These are phyloP conservation scores for Arabis alpina DNA, from an alignment of 345 rosid species.

Conservation along the genomic window DNA sequence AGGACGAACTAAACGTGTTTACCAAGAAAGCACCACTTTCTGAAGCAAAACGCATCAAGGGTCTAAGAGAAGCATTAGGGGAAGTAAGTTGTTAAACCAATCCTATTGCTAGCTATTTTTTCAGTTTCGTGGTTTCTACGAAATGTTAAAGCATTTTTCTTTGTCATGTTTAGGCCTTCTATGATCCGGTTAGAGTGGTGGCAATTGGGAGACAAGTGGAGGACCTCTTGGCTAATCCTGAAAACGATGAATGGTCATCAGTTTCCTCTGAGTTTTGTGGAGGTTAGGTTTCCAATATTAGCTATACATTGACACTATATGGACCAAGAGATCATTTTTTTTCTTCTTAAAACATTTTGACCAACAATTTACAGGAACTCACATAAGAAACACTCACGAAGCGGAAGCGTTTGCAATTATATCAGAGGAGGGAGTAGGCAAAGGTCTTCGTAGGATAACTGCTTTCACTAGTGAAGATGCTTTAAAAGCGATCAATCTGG, in stretches of 20 bases:
- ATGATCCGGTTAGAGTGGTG: constrained; percentile 85
- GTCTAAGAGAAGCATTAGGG: constrained; percentile 82
- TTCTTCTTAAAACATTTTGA: not conserved
- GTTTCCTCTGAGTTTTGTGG: constrained; percentile 81
- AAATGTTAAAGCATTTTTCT: not conserved
- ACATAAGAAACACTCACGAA: constrained; percentile 74
- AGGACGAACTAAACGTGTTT: not conserved
- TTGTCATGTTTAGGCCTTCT: constrained; percentile 54
- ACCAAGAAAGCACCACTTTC: constrained; percentile 49
- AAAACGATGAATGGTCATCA: constrained; percentile 69
- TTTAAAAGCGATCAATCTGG: constrained; percentile 56
- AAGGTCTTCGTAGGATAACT: constrained; percentile 73
- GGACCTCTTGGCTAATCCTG: constrained; percentile 76
- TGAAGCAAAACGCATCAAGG: constrained; percentile 68
- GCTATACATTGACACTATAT: not conserved
- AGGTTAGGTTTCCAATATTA: constrained; percentile 48
- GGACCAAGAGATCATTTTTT: constrained; percentile 18
- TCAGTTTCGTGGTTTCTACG: not conserved
- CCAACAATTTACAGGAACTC: constrained; percentile 56
- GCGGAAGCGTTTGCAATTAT: constrained; percentile 82
- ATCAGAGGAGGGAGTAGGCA: constrained; percentile 84
- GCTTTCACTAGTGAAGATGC: constrained; percentile 72
- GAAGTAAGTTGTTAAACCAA: constrained; percentile 53
- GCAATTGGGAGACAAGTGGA: constrained; percentile 71
- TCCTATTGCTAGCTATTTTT: not conserved